Conservation (phyloP, 2,329 filamentous ascomycete species). For the Calonectria pauciramosa region DNA sequence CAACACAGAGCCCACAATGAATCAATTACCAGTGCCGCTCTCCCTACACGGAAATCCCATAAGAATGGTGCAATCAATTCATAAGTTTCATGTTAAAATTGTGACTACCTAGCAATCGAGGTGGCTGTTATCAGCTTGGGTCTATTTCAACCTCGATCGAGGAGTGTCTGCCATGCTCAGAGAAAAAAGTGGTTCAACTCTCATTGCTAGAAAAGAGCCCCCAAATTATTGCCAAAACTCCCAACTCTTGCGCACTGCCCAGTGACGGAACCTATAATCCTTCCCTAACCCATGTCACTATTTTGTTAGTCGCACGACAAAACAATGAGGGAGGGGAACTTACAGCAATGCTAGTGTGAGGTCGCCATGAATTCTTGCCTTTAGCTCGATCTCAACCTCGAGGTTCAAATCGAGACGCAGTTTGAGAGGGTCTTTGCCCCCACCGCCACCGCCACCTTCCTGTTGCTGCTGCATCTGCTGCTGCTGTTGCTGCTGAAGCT, state of each 20-base stretch:
- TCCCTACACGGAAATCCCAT: not conserved
- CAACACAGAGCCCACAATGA: not conserved
- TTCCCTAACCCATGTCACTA: constrained; percentile 46
- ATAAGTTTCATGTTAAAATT: not conserved
- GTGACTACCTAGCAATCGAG: not conserved
- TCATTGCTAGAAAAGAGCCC: not conserved
- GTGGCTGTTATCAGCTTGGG: not conserved
- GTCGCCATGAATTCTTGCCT: constrained; percentile 89
- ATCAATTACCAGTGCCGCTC: not conserved
- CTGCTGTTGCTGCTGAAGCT: constrained; percentile 39
- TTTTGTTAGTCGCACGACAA: constrained; percentile 35
- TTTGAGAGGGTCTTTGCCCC: constrained; percentile 63
- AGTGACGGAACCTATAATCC: constrained; percentile 9
- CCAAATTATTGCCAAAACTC: not conserved
- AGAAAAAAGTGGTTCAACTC: not conserved
- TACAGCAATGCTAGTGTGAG: constrained; percentile 79
- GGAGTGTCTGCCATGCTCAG: not conserved
- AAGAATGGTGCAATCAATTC: not conserved
- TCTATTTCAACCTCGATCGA: not conserved
- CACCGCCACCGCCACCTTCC: constrained; percentile 37
- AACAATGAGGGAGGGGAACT: constrained; percentile 45
- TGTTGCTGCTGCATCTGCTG: constrained; percentile 33
- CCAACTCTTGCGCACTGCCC: not conserved
- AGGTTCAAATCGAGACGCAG: constrained; percentile 84
- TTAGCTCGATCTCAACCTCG: constrained; percentile 87